Conservation (phyloP, 257 asterid genomes). For the Solanum clarkiae region DNA sequence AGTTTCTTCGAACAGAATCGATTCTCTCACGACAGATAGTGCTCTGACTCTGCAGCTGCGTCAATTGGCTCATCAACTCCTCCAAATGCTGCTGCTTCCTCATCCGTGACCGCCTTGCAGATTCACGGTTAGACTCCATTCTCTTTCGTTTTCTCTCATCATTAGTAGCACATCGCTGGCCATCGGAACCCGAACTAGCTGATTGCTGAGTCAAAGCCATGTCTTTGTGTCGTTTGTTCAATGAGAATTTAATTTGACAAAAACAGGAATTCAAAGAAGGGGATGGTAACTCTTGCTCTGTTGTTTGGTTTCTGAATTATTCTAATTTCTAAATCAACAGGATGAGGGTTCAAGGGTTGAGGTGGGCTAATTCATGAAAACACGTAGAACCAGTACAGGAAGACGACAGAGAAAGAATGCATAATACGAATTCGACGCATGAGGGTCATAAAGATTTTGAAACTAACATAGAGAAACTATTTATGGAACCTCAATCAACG, state of each 20-base stretch:
- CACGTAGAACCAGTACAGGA: conserved; percentile 78
- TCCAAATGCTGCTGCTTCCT: conserved; percentile 59
- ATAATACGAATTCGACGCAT: conserved; percentile 62
- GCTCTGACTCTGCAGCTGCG: conserved; percentile 36
- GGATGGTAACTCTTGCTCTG: background rate
- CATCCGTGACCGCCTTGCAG: conserved; percentile 72
- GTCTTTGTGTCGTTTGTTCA: background rate
- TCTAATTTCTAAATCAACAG: background rate
- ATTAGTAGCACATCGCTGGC: conserved; percentile 11
- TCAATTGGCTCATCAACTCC: conserved; percentile 35
- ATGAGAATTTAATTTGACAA: background rate
- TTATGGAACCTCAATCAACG: background rate
- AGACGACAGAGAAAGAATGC: conserved; percentile 87
- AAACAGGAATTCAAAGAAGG: background rate
- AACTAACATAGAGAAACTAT: background rate
- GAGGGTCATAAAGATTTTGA: conserved; percentile 31
- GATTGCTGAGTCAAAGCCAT: conserved; percentile 42
- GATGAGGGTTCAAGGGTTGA: background rate
- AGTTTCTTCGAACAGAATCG: conserved; percentile 26
- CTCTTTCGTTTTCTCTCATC: conserved; percentile 69
- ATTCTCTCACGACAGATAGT: conserved; percentile 31
- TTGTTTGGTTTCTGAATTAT: background rate
- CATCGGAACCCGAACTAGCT: conserved; percentile 32
- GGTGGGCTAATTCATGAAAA: conserved; percentile 53
- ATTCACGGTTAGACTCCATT: conserved; percentile 74